Evolutionary conservation across 768 basidiomycete species (phyloP), one percentile per base, ranked within the genome.

Genomic region (Tephrocybe sp.): DNA sequence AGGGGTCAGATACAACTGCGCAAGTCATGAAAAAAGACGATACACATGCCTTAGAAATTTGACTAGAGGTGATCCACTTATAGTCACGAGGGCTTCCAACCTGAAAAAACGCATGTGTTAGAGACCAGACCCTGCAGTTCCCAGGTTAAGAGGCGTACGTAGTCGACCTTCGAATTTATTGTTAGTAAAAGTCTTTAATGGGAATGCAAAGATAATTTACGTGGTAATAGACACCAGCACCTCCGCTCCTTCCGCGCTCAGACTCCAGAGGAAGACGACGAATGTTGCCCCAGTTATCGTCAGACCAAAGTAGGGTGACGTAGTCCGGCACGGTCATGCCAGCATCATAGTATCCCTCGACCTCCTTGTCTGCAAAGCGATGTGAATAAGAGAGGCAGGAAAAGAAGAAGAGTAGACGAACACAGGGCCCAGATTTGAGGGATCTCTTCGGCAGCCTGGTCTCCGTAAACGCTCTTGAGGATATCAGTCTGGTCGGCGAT

Each of bases 211-310:
- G 18, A 23, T 32, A 14, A 65, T 73, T 51, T 54, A 79, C 81
- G 62, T 85, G 83, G 59, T 85, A 88, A 63, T 87, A 89, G 4
- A 86, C 78, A 30, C 86, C 87, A 23, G 85, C 81, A 36, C 87
- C 85, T 41, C 85, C 87, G 3, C 77, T 79, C 45, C 85, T 73
- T 58, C 80, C 81, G 14, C 81, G 73, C 59, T 85, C 83, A 14
- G 68, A 70, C 5, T 67, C 62, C 7, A 77, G 59, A 1, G 83
- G 83, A 56, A 79, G 80, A 18, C 86, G 78, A 30, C 84, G 80
- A 44, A 88, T 74, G 60, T 88, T 88, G 3, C 86, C 86, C 77
- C 79, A 88, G 65, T 88, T 88, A 61, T 88, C 88, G 55, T 90
- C 88, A 1, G 85, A 70, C 86, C 85, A 86, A 21, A 86, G 69